These are phyloP conservation scores for Sphagnum magellanicum DNA, from an alignment of 228 moss, liverwort and hornwort species.

Conservation along the genomic window DNA sequence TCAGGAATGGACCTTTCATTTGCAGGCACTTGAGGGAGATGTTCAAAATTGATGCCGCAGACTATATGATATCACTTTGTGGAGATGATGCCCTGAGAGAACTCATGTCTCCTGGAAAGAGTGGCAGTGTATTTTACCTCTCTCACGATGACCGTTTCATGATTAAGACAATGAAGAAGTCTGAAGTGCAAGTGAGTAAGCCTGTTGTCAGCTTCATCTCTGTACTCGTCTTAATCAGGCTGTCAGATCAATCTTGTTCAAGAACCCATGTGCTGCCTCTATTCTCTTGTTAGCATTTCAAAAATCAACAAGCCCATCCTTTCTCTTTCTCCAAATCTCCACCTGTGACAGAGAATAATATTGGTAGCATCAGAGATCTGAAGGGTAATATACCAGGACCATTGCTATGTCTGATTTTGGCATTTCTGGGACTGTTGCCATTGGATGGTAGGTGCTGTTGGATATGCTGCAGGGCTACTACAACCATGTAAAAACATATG, in stretches of 20 bases:
- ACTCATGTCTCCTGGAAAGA: slow-evolving; percentile 92
- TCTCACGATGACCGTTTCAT: slow-evolving; percentile 99
- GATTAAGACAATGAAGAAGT: slow-evolving; percentile 99
- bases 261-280: no score
- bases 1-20: no score
- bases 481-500: slow-evolving; percentile 83
- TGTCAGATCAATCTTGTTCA: no score
- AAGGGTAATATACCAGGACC: no score
- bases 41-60: slow-evolving; percentile 99
- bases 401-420: no score
- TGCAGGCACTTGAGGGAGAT: slow-evolving; percentile 91
- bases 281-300: no score
- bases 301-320: no score
- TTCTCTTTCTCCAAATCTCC: no score
- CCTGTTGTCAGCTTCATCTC: neutral
- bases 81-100: slow-evolving; percentile 99
- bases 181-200: slow-evolving; percentile 83
- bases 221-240: no score
- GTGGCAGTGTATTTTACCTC: slow-evolving; percentile 98
- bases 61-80: slow-evolving; percentile 97
- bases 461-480: slow-evolving; percentile 87
- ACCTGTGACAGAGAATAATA: no score
- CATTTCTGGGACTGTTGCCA: no score
- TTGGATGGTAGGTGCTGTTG: slow-evolving; percentile 60
- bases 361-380: no score